Evolutionary conservation across 2,329 filamentous ascomycete species (phyloP), one percentile per base, ranked within the genome.

Genomic region (Diaporthe amygdali): DNA sequence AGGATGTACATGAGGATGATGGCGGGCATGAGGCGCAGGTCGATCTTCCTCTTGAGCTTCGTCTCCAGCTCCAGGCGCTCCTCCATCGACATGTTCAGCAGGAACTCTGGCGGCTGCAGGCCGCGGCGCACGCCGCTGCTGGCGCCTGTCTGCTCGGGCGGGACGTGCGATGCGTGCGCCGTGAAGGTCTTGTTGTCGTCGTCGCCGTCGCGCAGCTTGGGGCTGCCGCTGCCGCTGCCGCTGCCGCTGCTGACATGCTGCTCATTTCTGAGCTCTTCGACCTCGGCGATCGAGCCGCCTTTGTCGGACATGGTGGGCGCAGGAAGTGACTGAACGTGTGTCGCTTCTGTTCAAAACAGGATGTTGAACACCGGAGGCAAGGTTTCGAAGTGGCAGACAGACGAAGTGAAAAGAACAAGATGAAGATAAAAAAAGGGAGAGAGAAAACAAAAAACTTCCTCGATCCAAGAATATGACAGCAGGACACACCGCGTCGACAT

Each of bases 1-100:
- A 92, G 79, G 74, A 92, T 90, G 73, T 91, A 92, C 85, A 92
- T 90, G 72, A 91, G 77, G 71, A 91, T 87, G 27, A 92, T 82
- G 78, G 89, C 88, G 0, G 90, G 90, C 76, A 93, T 81, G 22
- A 92, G 77, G 51, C 90, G 82, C 10, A 86, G 72, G 76, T 92
- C 91, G 69, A 93, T 88, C 80, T 92, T 92, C 66, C 86, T 83
- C 73, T 86, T 83, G 73, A 93, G 80, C 66, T 83, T 84, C 73
- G 82, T 84, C 79, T 92, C 90, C 6, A 86, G 82, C 15, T 75
- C 72, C 0, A 74, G 71, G 10, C 87, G 82, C 72, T 89, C 81
- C 73, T 88, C 87, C 2, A 80, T 78, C 2, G 83, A 82, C 76
- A 89, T 79, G 69, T 82, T 73, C n/a, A 78, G 72, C 15, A 83